A percentile compares a stretch with the other conserved stretches of the same genome.
These are phyloP conservation scores for Mycocentrospora acerina DNA, from an alignment of 2,329 filamentous ascomycete species.

Conservation along the genomic window DNA sequence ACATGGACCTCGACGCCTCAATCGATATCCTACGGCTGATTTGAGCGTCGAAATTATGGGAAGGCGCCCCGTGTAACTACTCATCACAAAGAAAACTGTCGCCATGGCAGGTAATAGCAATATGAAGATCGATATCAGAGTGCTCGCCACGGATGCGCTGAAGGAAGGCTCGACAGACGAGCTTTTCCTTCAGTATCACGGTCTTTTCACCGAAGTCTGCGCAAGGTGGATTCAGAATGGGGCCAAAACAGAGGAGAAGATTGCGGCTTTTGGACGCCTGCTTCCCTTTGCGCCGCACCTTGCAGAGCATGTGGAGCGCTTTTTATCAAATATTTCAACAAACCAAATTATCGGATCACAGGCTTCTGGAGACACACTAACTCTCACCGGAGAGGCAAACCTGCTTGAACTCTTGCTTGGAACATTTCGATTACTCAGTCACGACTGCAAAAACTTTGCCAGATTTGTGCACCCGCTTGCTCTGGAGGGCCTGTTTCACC, in stretches of 20 bases:
- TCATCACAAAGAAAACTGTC: no score
- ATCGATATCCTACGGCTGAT: slow-evolving; percentile 14
- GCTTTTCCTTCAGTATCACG: slow-evolving; percentile 73
- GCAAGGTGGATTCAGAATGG: slow-evolving; percentile 69
- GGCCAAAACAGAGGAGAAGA: slow-evolving; percentile 39
- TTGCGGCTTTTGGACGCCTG: slow-evolving; percentile 76
- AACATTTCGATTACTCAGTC: slow-evolving; percentile 76
- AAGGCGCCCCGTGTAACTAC: slow-evolving; percentile 27
- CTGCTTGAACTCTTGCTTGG: slow-evolving; percentile 61
- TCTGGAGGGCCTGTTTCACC: slow-evolving; percentile 68
- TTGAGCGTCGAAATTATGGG: slow-evolving; percentile 40
- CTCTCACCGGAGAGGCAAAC: slow-evolving; percentile 4
- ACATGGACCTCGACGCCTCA: slow-evolving; percentile 14
- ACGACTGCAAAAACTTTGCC: slow-evolving; percentile 69
- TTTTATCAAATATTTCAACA: slow-evolving; percentile 35
- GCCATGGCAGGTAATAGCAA: no score
- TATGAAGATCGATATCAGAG: slow-evolving; percentile 21
- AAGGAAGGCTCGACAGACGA: slow-evolving; percentile 68
- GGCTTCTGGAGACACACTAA: background rate
- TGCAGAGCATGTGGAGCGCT: slow-evolving; percentile 66
- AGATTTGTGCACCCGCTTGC: slow-evolving; percentile 64
- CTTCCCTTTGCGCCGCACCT: slow-evolving; percentile 81
- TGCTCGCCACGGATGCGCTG: slow-evolving; percentile 48
- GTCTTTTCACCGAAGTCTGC: slow-evolving; percentile 77
- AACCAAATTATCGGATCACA: slow-evolving; percentile 23